Percentiles rank a stretch among this genome's conserved stretches.
phyloP scores from a whole-genome alignment of 73 alveolate species.

The Paramecium primaurelia region DNA sequence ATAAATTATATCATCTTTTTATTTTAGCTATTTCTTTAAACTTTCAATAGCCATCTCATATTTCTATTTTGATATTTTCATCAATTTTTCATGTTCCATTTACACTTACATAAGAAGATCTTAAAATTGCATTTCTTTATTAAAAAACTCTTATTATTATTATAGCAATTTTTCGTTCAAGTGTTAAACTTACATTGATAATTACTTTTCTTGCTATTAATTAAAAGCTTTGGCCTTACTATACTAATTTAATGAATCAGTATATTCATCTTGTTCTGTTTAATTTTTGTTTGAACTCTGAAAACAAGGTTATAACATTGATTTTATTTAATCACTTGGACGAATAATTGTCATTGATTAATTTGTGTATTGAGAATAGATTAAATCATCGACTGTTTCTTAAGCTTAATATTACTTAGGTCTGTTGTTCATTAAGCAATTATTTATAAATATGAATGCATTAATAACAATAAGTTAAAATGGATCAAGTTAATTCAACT shows the following conservation, averaged over 20 bases:
- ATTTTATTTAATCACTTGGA: not conserved
- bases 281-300: not conserved
- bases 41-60: not conserved
- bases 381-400: not conserved
- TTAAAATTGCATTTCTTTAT: not conserved
- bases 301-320: not conserved
- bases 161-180: not conserved
- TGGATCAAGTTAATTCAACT: constrained; percentile 27
- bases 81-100: not conserved
- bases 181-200: not conserved
- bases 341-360: not conserved
- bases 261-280: not conserved
- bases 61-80: not conserved
- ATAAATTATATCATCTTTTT: not conserved
- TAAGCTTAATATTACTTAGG: not conserved
- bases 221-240: not conserved
- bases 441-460: not conserved
- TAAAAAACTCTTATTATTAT: not conserved
- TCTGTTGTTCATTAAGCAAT: not conserved
- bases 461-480: not conserved
- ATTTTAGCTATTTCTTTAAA: not conserved
- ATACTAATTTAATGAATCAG: not conserved
- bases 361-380: not conserved
- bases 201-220: not conserved
- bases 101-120: not conserved